Evolutionary conservation across 2,329 filamentous ascomycete species (phyloP).

Genomic region (Polytolypa hystricis): DNA sequence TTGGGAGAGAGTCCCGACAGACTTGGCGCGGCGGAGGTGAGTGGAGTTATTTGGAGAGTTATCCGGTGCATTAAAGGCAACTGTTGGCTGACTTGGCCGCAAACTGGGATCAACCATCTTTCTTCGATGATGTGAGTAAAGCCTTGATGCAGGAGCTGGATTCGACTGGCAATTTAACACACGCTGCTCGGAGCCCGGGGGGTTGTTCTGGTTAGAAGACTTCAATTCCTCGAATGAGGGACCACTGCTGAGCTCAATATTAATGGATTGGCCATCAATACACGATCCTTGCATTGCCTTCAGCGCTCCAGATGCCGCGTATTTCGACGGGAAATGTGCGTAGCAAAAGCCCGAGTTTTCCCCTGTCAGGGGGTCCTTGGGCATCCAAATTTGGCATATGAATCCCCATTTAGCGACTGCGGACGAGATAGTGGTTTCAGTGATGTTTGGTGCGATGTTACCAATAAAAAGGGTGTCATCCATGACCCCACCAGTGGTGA

Average conservation of each 20-base stretch:
- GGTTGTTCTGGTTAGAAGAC: too few relatives aligned
- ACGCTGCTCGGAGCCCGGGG: too few relatives aligned
- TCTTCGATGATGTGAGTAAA: too few relatives aligned
- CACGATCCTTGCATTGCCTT: slow-evolving; percentile 24
- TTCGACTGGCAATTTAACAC: too few relatives aligned
- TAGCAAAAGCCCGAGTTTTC: slow-evolving; percentile 32
- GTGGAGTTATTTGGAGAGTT: too few relatives aligned
- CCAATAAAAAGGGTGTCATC: slow-evolving; percentile 28
- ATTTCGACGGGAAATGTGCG: slow-evolving; percentile 24
- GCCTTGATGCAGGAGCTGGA: too few relatives aligned
- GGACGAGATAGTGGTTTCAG: slow-evolving; percentile 24
- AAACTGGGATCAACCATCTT: too few relatives aligned
- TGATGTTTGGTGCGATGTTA: slow-evolving; percentile 30
- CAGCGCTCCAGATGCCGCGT: slow-evolving; percentile 27
- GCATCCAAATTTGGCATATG: slow-evolving; percentile 25
- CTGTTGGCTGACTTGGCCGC: too few relatives aligned
- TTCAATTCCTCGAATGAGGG: too few relatives aligned
- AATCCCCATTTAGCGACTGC: slow-evolving; percentile 29
- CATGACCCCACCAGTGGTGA: too few relatives aligned
- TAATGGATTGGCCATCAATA: slow-evolving; percentile 31
- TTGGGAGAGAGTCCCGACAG: slow-evolving; percentile 2
- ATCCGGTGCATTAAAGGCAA: too few relatives aligned
- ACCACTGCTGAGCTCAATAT: slow-evolving; percentile 28
- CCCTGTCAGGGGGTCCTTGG: slow-evolving; percentile 21
- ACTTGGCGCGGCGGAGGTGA: slow-evolving; percentile 7